Conservation (phyloP, 2,329 filamentous ascomycete genomes). For the Didymella pinodella region DNA sequence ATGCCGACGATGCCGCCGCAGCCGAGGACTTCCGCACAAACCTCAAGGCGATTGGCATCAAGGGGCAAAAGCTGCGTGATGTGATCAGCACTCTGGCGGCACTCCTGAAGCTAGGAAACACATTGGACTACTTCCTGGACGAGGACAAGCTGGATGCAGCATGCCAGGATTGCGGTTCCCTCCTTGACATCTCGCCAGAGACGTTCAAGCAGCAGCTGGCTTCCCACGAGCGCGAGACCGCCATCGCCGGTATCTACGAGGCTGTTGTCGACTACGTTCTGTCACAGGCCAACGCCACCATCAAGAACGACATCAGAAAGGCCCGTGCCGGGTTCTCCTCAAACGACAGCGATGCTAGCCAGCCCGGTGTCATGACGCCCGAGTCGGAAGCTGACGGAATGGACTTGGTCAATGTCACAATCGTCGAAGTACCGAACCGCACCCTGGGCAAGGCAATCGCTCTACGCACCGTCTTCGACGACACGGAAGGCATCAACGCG, state of each 20-base stretch:
- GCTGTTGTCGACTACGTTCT: conserved; percentile 95
- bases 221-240: conserved; percentile 81
- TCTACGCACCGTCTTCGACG: conserved; percentile 91
- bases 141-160: conserved; percentile 83
- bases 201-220: conserved; percentile 79
- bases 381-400: conserved; percentile 74
- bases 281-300: conserved; percentile 83
- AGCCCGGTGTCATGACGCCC: conserved; percentile 68
- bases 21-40: conserved; percentile 91
- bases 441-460: conserved; percentile 85
- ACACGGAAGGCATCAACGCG: conserved; percentile 87
- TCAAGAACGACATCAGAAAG: conserved; percentile 75
- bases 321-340: conserved; percentile 73
- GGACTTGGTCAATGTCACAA: conserved; percentile 87
- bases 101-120: conserved; percentile 89
- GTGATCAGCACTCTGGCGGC: conserved; percentile 87
- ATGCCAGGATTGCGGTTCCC: conserved; percentile 86
- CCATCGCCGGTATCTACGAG: conserved; percentile 90
- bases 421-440: conserved; percentile 84
- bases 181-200: conserved; percentile 88
- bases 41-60: conserved; percentile 92
- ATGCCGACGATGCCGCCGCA: conserved; percentile 88
- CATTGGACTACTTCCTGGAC: conserved; percentile 83
- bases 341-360: conserved; percentile 63
- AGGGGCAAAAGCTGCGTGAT: conserved; percentile 80